These are phyloP conservation scores for Myochromella boudieri DNA, from an alignment of 768 basidiomycete genomes.

Conservation along the genomic window DNA sequence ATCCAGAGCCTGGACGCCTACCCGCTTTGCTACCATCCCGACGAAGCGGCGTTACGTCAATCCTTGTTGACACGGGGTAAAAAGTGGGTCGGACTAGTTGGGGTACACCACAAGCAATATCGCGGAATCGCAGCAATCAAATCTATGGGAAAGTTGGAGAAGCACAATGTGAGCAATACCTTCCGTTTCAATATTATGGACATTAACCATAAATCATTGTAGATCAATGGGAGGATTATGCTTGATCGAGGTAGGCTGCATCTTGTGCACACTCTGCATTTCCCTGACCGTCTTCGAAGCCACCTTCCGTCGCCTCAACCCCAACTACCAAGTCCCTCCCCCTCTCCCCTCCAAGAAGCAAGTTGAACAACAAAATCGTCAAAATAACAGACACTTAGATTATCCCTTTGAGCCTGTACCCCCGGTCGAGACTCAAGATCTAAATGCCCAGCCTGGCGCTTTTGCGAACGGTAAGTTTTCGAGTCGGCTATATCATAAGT, in stretches of 20 bases:
- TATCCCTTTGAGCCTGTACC: too few species aligned
- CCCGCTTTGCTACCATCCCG: constrained; percentile 50
- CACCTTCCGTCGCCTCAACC: constrained; percentile 51
- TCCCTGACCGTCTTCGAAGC: constrained; percentile 20
- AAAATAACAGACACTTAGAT: too few species aligned
- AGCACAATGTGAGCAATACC: constrained; percentile 43
- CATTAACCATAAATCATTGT: too few species aligned
- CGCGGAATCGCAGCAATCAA: constrained; percentile 46
- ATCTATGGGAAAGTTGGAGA: constrained; percentile 31
- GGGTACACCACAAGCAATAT: constrained; percentile 56
- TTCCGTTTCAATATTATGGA: too few species aligned
- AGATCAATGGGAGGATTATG: constrained; percentile 60
- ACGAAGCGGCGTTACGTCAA: constrained; percentile 37
- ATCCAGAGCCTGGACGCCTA: constrained; percentile 51
- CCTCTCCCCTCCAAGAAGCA: not conserved
- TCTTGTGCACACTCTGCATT: not conserved
- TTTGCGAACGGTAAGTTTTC: constrained; percentile 10
- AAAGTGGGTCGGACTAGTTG: constrained; percentile 54
- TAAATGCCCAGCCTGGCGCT: not conserved
- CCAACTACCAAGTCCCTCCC: constrained; percentile 45
- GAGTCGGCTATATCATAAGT: not conserved
- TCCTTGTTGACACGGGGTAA: constrained; percentile 44
- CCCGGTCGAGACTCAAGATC: not conserved
- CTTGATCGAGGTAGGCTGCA: constrained; percentile 45
- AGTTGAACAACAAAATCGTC: not conserved